These are phyloP conservation scores for Psidium guajava DNA, from an alignment of 345 rosid genomes.

Conservation along the genomic window DNA sequence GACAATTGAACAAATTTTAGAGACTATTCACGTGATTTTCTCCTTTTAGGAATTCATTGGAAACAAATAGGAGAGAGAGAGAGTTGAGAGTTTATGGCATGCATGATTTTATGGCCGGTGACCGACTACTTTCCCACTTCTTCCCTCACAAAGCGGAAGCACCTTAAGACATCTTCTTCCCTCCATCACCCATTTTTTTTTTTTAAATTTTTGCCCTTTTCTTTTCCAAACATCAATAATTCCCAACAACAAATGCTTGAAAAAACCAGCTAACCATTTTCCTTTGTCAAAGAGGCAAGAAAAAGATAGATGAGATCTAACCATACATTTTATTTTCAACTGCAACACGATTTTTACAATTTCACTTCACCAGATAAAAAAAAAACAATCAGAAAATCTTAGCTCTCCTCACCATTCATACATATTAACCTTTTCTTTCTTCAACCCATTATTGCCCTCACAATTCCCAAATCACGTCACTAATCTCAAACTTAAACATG, in stretches of 20 bases:
- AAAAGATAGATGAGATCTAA: neutral
- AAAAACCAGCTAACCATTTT: neutral
- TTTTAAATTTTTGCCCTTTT: no score
- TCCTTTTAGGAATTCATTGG: neutral
- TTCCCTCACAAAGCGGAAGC: neutral
- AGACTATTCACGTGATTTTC: neutral
- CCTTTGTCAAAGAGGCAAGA: neutral
- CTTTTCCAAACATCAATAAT: neutral
- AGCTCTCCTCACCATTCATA: neutral
- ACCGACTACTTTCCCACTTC: slow-evolving; percentile 3
- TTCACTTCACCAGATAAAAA: neutral
- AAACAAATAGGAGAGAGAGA: neutral
- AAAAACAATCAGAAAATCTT: neutral
- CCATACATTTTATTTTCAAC: neutral
- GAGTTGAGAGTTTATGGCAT: neutral
- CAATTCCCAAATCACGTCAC: neutral
- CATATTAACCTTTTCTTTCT: neutral
- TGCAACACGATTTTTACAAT: neutral
- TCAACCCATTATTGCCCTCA: neutral
- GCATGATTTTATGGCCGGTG: neutral
- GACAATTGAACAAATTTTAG: neutral
- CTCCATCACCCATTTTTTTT: no score
- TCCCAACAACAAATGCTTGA: neutral
- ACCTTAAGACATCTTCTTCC: neutral
- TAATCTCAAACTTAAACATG: neutral